A percentile compares a stretch with the other conserved stretches of the same genome.
Conservation (phyloP, 2,329 filamentous ascomycete species). For the Ascochyta clinopodiicola region DNA sequence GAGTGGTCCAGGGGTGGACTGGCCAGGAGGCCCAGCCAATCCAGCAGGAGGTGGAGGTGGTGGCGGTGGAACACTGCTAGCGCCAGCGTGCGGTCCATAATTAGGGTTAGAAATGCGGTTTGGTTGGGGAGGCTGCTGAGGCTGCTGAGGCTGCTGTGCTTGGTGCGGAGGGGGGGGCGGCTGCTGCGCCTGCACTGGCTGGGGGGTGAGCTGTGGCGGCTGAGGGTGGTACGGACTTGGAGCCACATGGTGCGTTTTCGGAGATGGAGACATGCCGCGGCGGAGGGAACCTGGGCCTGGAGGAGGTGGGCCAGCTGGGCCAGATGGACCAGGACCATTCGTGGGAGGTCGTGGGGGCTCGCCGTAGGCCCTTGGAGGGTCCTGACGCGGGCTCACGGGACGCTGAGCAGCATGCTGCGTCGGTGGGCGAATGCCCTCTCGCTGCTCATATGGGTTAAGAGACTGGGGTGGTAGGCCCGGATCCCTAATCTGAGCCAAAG, state of each 20-base stretch:
- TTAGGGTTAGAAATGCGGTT: conserved; percentile 57
- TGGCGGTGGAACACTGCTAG: conserved; percentile 61
- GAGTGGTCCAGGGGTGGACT: conserved; percentile 58
- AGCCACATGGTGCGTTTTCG: conserved; percentile 62
- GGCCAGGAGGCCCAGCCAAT: conserved; percentile 58
- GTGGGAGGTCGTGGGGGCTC: conserved; percentile 65
- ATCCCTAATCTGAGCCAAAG: conserved; percentile 76
- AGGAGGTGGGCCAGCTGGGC: conserved; percentile 50
- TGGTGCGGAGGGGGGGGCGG: conserved; percentile 38
- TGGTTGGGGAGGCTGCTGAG: conserved; percentile 47
- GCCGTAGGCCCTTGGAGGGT: conserved; percentile 72
- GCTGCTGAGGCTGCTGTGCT: conserved; percentile 23
- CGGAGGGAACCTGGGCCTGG: conserved; percentile 51
- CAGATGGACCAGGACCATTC: conserved; percentile 52
- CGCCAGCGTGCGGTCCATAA: conserved; percentile 52
- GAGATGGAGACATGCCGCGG: conserved; percentile 63
- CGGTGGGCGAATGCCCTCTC: conserved; percentile 73
- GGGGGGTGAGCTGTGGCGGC: conserved; percentile 57
- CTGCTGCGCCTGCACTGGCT: conserved; percentile 57
- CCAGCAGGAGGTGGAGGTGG: conserved; percentile 63
- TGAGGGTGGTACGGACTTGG: conserved; percentile 58
- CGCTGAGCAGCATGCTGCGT: conserved; percentile 69
- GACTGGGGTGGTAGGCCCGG: conserved; percentile 70
- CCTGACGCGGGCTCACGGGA: conserved; percentile 78
- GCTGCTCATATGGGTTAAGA: conserved; percentile 81